Evolutionary conservation across 2,329 filamentous ascomycete species (phyloP), one percentile per base, ranked within the genome.

Genomic region (Calonectria henricotiae): DNA sequence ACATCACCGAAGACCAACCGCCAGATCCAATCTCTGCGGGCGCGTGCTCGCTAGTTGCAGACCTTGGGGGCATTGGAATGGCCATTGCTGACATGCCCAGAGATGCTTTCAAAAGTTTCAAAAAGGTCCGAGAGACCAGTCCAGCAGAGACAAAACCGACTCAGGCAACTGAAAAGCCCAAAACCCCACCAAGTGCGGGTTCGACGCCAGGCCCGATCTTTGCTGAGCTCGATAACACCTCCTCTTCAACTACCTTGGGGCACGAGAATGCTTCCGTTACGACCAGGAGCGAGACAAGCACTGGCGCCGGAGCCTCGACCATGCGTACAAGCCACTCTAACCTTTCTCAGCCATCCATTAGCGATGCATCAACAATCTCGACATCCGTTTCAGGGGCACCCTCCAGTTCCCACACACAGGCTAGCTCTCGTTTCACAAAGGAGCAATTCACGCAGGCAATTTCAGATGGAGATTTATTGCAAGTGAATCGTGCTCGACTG

Each of bases 21-120:
- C 91, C 89, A 77, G 94, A 96, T 73, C 94, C 94, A 0, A 89
- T 97, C 27, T 91, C 92, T 15, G 94, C 94, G 23, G 93, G 91
- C 17, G 91, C 94, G 0, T 89, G 90, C 51, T 94, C 95, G 0
- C 83, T 98, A 0, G 85, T 97, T n/a, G 93, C 93, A 6, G 96
- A 95, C n/a, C 86, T 96, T 55, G 91, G 92, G 30, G 92, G 89
- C 44, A 91, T 98, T 68, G 89, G 93, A 77, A 93, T 97, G 88
- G 94, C 94, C 1, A 87, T 97, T 46, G 93, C 93, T 1, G 94
- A 97, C 77, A 88, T 92, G 74, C 90, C 90, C 2, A 82, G 87
- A 20, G 87, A 90, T 69, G 80, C 91, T 5, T 89, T 90, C 80
- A 87, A 85, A 60, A 78, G 77, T 17, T 76, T 78, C 9, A 75